Base-by-base conservation (phyloP, 495 filamentous ascomycete species). In the Entonaema liquescens region DNA sequence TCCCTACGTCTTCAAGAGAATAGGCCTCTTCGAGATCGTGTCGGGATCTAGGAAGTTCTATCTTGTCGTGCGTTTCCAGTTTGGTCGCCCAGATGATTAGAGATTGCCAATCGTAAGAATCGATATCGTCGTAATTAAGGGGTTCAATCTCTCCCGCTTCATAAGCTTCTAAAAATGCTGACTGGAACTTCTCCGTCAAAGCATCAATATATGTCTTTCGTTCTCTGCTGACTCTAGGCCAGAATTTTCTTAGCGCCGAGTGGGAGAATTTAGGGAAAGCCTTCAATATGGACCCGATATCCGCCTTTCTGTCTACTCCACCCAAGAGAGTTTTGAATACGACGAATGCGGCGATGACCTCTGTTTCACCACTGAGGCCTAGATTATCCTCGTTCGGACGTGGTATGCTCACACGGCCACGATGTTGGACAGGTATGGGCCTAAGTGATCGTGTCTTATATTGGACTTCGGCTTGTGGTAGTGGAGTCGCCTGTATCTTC, bases 111-210 rank as follows among this genome's bases (percentile, higher is more conserved):
- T 97, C 89, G 72, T 96, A 96, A 11, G 79, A 82, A 33, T 88
- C 80, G 5, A 93, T 81, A 67, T 96, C 77, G 38, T 89, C 80
- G 66, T 89, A 95, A 77, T 97, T 84, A 31, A 99, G 84, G 1
- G 80, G 73, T 2, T 91, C 90, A 0, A 98, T 67, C 56, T 90
- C 82, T 8, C 86, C 86, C 2, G 85, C 83, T 55, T 86, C 86
- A 73, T 97, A 98, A 0, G 92, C 96, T 44, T 86, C 83, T 19
- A 94, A 79, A 75, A 93, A 97, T 15, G 83, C 82, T 33, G 89
- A 83, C 67, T 93, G 91, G 75, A 98, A 97, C 67, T 92, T 89
- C n/a, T 80, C 79, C 28, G 90, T 89, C 74, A 98, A 80, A 59
- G 88, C 87, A 6, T 90, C 83, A 44, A 97, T 85, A 26, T 88